These are phyloP conservation scores for Epichloe aotearoae DNA, from an alignment of 2,329 filamentous ascomycete species.

Conservation along the genomic window DNA sequence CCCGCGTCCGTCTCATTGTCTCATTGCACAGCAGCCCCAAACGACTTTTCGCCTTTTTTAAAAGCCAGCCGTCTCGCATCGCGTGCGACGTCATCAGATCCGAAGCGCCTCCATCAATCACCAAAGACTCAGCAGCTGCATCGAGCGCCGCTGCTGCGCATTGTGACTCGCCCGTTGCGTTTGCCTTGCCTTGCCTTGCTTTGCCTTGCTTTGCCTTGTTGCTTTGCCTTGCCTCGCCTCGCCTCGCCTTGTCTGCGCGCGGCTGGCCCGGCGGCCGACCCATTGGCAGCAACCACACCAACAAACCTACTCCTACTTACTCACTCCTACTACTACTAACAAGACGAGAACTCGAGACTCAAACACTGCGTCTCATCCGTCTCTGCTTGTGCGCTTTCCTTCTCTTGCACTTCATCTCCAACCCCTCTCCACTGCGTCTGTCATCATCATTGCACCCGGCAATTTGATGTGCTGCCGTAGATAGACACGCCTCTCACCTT, in stretches of 20 bases:
- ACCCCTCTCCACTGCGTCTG: background rate
- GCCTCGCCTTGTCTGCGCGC: background rate
- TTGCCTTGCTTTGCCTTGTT: background rate
- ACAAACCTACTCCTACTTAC: too few relatives aligned
- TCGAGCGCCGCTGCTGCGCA: background rate
- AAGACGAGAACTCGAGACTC: background rate
- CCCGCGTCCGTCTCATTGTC: too few relatives aligned
- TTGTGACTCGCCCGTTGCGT: background rate
- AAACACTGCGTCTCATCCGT: background rate
- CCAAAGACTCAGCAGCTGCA: background rate
- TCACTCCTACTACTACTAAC: too few relatives aligned
- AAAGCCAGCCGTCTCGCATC: background rate
- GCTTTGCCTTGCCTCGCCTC: too few relatives aligned
- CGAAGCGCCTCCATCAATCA: background rate
- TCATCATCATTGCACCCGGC: conserved; percentile 1
- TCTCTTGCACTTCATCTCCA: background rate
- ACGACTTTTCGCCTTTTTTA: background rate
- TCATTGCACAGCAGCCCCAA: background rate
- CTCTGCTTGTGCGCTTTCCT: background rate
- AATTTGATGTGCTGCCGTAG: background rate
- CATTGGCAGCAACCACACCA: background rate
- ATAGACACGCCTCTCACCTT: background rate
- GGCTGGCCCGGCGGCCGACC: background rate
- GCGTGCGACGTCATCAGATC: background rate
- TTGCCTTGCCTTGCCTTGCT: background rate